phyloP scores from a whole-genome alignment of 805 yeast genomes.

The Yamadazyma takamatsuzukensis region DNA sequence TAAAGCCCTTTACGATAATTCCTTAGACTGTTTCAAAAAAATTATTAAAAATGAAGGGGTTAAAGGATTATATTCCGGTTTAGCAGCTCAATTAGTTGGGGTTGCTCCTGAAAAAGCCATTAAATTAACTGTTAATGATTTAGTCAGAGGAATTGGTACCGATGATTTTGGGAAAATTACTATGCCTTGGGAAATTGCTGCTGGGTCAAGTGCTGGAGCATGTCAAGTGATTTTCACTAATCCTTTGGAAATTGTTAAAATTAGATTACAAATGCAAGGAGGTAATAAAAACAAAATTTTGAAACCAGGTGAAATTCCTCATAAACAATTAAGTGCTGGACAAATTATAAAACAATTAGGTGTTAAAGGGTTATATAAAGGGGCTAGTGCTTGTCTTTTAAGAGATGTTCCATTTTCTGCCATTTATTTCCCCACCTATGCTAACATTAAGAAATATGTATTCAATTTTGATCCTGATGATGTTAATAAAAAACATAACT shows the following conservation, averaged over 20 bases:
- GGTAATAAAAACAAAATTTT: conserved; percentile 40
- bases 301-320: conserved; percentile 38
- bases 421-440: conserved; percentile 95
- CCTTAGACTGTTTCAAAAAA: conserved; percentile 80
- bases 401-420: conserved; percentile 97
- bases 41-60: conserved; percentile 76
- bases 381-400: conserved; percentile 84
- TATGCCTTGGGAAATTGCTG: conserved; percentile 66
- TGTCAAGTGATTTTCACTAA: conserved; percentile 96
- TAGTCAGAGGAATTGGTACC: conserved; percentile 71
- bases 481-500: conserved; percentile 51
- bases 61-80: conserved; percentile 84
- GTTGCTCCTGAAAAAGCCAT: conserved; percentile 99
- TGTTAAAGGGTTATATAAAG: conserved; percentile 80
- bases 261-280: conserved; percentile 92
- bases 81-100: conserved; percentile 91
- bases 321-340: conserved; percentile 51
- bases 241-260: conserved; percentile 93
- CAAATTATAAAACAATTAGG: conserved; percentile 79
- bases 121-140: conserved; percentile 89
- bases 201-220: conserved; percentile 95
- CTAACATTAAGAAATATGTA: conserved; percentile 79
- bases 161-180: conserved; percentile 36
- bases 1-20: conserved; percentile 66
- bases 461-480: conserved; percentile 79